Conservation (phyloP, 2,329 filamentous ascomycete species). For the Aureobasidium subglaciale region DNA sequence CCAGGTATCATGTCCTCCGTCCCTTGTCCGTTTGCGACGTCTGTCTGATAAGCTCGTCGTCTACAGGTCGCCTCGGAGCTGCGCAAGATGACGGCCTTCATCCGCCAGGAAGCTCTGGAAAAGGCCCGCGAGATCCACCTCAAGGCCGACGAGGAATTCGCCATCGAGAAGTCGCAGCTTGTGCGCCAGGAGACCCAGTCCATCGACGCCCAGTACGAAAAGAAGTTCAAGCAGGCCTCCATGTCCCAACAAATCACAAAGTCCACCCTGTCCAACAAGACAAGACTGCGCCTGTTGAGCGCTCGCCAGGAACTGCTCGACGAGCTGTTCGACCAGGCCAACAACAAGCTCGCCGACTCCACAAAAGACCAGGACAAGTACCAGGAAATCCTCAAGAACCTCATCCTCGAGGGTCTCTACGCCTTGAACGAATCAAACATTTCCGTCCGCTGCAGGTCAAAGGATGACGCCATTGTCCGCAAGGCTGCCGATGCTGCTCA, state of each 20-base stretch:
- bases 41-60: slow-evolving; percentile 20
- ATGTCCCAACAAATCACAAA: slow-evolving; percentile 99
- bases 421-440: slow-evolving; percentile 76
- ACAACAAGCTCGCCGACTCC: slow-evolving; percentile 61
- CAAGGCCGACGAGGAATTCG: slow-evolving; percentile 98
- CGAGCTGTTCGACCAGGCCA: slow-evolving; percentile 74
- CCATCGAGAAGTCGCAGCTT: slow-evolving; percentile 97
- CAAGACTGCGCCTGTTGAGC: slow-evolving; percentile 76
- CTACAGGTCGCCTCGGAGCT: slow-evolving; percentile 89
- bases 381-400: slow-evolving; percentile 64
- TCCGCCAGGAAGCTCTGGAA: slow-evolving; percentile 95
- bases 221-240: slow-evolving; percentile 97
- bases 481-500: slow-evolving; percentile 70
- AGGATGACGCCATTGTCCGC: slow-evolving; percentile 67
- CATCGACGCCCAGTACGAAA: slow-evolving; percentile 90
- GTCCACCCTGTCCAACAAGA: slow-evolving; percentile 94
- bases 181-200: slow-evolving; percentile 89
- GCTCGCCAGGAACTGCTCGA: slow-evolving; percentile 89
- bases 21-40: not conserved
- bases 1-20: slow-evolving; percentile 60
- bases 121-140: slow-evolving; percentile 96
- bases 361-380: slow-evolving; percentile 69
- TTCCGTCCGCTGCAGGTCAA: slow-evolving; percentile 67
- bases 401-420: slow-evolving; percentile 87
- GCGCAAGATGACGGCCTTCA: slow-evolving; percentile 99